Base-by-base conservation (phyloP, 2,329 filamentous ascomycete species). In the Cercospora beticola region DNA sequence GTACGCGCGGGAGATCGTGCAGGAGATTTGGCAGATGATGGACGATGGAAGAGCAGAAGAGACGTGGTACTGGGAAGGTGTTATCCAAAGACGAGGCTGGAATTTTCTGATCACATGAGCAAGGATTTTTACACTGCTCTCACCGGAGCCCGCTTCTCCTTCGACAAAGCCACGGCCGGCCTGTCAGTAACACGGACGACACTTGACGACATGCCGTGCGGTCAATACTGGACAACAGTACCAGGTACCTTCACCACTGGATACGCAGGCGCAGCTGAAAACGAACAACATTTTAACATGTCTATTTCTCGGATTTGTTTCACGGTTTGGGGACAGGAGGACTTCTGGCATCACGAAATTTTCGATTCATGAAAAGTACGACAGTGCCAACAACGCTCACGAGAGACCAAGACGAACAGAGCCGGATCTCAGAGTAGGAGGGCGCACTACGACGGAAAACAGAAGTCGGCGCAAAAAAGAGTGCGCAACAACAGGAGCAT, bases 51-150 rank as follows among this genome's bases (percentile, higher is more conserved):
- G 66, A n/a, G 84, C 85, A 62, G 82, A 84, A 67, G 84, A 87
- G 66, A 85, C 84, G 65, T 89, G 87, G 87, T 87, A 89, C 76
- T 89, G 86, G 86, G 87, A 89, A 77, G 85, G 80, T 68, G 86
- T 88, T 68, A 87, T 89, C 70, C 79, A 83, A 59, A 81, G 83
- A 61, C 85, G 86, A 79, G 84, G 85, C 21, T 87, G 86, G 83
- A 86, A 89, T 73, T 88, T 89, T 72, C 79, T 89, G 72, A 84
- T 87, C 70, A 88, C 87, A 70, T 89, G 62, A 60, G 30, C 16
- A 18, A 40, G 2, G 8, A 16, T 56, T 16, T 4, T 1, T 2
- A 21, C 30, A 10, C 46, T 7, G 10, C 36, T 21, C 23, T 43
- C 1, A 36, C 14, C 14, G 18, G 58, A 2, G 9, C 12, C 2